Evolutionary conservation across 495 filamentous ascomycete species (phyloP).

Genomic region (Aspergillus mulundensis): DNA sequence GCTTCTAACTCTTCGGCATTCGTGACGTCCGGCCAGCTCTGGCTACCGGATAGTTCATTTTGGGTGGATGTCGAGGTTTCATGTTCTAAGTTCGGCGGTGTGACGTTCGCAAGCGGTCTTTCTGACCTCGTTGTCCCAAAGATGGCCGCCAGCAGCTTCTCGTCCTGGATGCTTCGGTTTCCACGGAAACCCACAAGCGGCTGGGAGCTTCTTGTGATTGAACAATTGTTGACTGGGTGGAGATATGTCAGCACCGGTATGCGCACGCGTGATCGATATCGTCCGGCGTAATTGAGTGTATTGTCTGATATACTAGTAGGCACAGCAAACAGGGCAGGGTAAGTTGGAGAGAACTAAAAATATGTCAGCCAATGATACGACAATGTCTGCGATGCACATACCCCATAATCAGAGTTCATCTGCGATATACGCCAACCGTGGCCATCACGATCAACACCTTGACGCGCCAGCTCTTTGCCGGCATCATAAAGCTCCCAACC

Average conservation of each 20-base stretch:
- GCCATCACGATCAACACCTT: conserved; percentile 74
- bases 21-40: conserved; percentile 40
- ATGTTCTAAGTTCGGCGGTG: conserved; percentile 38
- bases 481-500: conserved; percentile 90
- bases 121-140: conserved; percentile 69
- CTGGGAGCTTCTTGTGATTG: conserved; percentile 92
- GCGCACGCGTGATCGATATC: conserved; percentile 79
- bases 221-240: conserved; percentile 94
- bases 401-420: conserved; percentile 81
- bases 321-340: conserved; percentile 79
- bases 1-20: conserved; percentile 68
- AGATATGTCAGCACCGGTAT: conserved; percentile 90
- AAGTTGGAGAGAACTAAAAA: conserved; percentile 84
- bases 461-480: conserved; percentile 70
- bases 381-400: conserved; percentile 24
- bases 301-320: conserved; percentile 91
- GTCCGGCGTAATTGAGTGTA: conserved; percentile 87
- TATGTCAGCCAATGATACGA: conserved; percentile 22
- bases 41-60: conserved; percentile 42
- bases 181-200: conserved; percentile 82
- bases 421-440: conserved; percentile 86
- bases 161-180: conserved; percentile 92
- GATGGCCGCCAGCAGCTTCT: conserved; percentile 87
- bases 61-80: conserved; percentile 58
- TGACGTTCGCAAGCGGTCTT: conserved; percentile 43